Percentiles rank a stretch among this genome's conserved stretches.
These are phyloP conservation scores for Xerocomus brunneocitrinus DNA, from an alignment of 768 basidiomycete genomes.

Conservation along the genomic window DNA sequence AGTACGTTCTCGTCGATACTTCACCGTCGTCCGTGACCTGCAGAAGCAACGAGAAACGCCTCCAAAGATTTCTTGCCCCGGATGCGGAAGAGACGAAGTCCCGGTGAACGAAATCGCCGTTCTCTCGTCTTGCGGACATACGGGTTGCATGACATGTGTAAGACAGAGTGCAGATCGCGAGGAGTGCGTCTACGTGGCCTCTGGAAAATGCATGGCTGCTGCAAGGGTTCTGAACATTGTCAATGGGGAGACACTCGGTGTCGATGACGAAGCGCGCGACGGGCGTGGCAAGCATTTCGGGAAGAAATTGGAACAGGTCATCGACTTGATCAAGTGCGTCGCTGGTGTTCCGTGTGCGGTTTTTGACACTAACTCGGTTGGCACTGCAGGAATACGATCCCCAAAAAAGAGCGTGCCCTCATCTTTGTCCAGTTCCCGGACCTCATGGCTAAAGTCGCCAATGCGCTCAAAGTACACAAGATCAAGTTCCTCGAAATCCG, in stretches of 20 bases:
- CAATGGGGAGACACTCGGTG: slow-evolving; percentile 69
- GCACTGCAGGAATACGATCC: slow-evolving; percentile 54
- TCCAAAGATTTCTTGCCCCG: slow-evolving; percentile 56
- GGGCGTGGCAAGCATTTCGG: slow-evolving; percentile 75
- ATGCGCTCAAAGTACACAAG: slow-evolving; percentile 67
- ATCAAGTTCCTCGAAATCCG: slow-evolving; percentile 79
- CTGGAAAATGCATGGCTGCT: slow-evolving; percentile 70
- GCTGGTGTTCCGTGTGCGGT: not conserved
- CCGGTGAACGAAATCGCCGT: slow-evolving; percentile 72
- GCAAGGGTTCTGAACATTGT: slow-evolving; percentile 82
- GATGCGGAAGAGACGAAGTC: slow-evolving; percentile 51
- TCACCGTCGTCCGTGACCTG: slow-evolving; percentile 84
- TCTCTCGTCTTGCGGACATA: slow-evolving; percentile 89
- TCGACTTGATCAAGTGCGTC: slow-evolving; percentile 69
- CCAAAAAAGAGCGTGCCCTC: slow-evolving; percentile 75
- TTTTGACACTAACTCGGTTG: not conserved
- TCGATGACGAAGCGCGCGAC: slow-evolving; percentile 72
- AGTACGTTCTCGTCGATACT: slow-evolving; percentile 86
- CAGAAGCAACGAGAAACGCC: slow-evolving; percentile 69
- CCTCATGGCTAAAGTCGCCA: slow-evolving; percentile 85
- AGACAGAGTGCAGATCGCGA: slow-evolving; percentile 66
- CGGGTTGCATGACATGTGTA: slow-evolving; percentile 76
- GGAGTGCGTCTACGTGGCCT: slow-evolving; percentile 72
- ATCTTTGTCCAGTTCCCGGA: slow-evolving; percentile 97
- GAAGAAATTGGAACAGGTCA: slow-evolving; percentile 74